A percentile compares a stretch with the other conserved stretches of the same genome.
Conservation (phyloP, 2,329 filamentous ascomycete genomes). For the Sporothrix sp. region DNA sequence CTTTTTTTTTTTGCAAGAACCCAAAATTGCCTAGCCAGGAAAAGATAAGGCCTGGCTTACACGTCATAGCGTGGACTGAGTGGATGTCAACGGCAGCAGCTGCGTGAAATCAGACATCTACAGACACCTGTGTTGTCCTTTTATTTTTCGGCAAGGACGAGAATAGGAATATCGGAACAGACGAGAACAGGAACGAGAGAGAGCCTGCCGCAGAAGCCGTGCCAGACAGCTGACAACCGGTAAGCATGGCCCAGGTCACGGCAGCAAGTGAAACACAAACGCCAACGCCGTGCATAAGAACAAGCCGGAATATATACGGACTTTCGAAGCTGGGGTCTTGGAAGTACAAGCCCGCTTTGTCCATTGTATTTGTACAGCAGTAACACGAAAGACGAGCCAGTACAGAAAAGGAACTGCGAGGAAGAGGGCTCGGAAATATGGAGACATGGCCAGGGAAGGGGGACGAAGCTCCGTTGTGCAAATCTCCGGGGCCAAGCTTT, state of each 20-base stretch:
- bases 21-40: neutral
- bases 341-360: too few species aligned
- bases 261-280: neutral
- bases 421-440: too few species aligned
- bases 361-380: too few species aligned
- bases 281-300: neutral
- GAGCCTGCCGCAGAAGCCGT: neutral
- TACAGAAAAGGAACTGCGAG: too few species aligned
- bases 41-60: constrained; percentile 1
- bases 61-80: constrained; percentile 4
- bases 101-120: too few species aligned
- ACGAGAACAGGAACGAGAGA: neutral
- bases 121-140: too few species aligned
- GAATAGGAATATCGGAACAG: too few species aligned
- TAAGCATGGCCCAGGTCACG: neutral
- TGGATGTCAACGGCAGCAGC: neutral
- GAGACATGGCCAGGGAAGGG: too few species aligned
- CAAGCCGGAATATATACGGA: neutral
- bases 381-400: too few species aligned
- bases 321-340: too few species aligned
- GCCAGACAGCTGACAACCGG: neutral
- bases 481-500: neutral
- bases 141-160: neutral
- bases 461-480: neutral
- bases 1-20: too few species aligned